phyloP scores from a whole-genome alignment of 306 rosid genomes.

The Medicago ruthenica region DNA sequence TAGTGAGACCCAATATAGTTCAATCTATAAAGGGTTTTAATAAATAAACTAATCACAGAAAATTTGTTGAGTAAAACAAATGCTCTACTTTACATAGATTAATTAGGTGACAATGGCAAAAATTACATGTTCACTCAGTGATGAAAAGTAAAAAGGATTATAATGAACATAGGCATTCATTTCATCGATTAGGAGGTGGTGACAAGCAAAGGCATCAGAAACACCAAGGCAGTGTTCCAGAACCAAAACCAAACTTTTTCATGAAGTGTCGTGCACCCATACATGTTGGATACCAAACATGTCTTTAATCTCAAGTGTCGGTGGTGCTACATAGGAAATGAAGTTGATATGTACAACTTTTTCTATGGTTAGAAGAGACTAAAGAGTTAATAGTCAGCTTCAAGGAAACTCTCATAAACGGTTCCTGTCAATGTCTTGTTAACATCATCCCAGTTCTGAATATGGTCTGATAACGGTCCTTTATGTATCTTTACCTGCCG shows the following conservation, averaged over 20 bases:
- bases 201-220: slow-evolving; percentile 30
- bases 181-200: slow-evolving; percentile 42
- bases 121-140: slow-evolving; percentile 49
- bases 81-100: slow-evolving; percentile 35
- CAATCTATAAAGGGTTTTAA: background rate
- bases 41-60: background rate
- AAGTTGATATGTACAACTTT: slow-evolving; percentile 62
- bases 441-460: slow-evolving; percentile 88
- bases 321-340: slow-evolving; percentile 6
- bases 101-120: slow-evolving; percentile 48
- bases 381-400: slow-evolving; percentile 58
- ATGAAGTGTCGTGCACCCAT: background rate
- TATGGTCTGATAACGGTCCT: slow-evolving; percentile 72
- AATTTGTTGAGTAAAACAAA: background rate
- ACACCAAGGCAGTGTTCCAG: slow-evolving; percentile 40
- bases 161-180: slow-evolving; percentile 9
- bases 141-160: background rate
- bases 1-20: background rate
- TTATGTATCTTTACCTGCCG: slow-evolving; percentile 86
- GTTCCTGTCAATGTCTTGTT: slow-evolving; percentile 71
- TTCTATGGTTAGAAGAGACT: slow-evolving; percentile 44
- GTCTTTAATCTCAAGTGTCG: background rate
- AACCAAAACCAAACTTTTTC: slow-evolving; percentile 33
- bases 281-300: background rate
- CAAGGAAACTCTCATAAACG: slow-evolving; percentile 71